Evolutionary conservation across 371 early-diverging fungal species (phyloP).

Genomic region (Mucor irregularis): DNA sequence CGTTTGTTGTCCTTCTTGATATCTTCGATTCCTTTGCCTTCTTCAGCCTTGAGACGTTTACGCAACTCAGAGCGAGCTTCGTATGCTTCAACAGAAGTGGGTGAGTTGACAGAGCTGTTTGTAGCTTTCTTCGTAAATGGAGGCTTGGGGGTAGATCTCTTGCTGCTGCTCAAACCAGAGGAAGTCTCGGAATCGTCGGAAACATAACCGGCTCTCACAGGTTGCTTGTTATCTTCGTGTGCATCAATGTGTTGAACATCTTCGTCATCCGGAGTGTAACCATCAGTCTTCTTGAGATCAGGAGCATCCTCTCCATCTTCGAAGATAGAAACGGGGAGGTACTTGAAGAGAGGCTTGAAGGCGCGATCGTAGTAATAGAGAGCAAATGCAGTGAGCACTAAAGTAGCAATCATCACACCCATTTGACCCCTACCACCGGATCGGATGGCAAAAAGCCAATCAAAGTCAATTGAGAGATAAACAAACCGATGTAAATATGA

Average conservation of each 20-base stretch:
- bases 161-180: neutral
- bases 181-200: neutral
- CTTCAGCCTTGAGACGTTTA: slow-evolving; percentile 1
- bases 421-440: slow-evolving; percentile 46
- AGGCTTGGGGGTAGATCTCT: neutral
- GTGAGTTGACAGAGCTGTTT: slow-evolving; percentile 1
- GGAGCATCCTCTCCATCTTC: neutral
- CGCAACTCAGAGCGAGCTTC: slow-evolving; percentile 10
- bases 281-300: slow-evolving; percentile 2
- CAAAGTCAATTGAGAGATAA: slow-evolving; percentile 69
- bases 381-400: slow-evolving; percentile 51
- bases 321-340: slow-evolving; percentile 51
- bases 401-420: slow-evolving; percentile 53
- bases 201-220: neutral
- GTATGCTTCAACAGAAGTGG: slow-evolving; percentile 14
- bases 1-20: neutral
- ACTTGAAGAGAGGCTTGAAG: slow-evolving; percentile 68
- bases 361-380: slow-evolving; percentile 61
- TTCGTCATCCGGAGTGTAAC: neutral
- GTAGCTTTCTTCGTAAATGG: slow-evolving; percentile 3
- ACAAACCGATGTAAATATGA: slow-evolving; percentile 71
- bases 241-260: neutral
- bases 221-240: neutral
- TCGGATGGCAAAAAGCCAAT: slow-evolving; percentile 70
- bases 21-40: neutral